Evolutionary conservation across 2,329 filamentous ascomycete species (phyloP), one percentile per base, ranked within the genome.

Genomic region (Diaporthe australafricana): DNA sequence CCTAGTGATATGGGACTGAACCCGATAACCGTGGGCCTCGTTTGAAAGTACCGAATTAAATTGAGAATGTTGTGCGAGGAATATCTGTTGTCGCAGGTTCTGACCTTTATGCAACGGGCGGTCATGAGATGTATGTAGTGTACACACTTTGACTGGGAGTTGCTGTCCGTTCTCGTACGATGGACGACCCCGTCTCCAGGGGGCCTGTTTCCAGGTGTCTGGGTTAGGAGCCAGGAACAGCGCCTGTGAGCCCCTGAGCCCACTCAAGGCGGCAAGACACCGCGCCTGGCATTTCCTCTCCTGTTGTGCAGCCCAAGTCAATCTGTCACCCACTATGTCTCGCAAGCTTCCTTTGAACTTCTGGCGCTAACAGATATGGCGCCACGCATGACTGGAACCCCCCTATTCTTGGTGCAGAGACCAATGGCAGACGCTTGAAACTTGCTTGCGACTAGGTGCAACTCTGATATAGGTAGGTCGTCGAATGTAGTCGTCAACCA

Each of bases 301-400:
- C 27, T 45, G 32, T 14, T 27, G 56, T 30, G 56, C 25, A 25
- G 55, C 55, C 38, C 60, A 63, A 63, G 60, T 35, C 42, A 63
- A 48, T 48, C 57, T 48, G 57, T 17, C 42, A 63, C 57, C 42
- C 27, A 63, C 47, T 35, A 6, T 63, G 57, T 63, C 57, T 47
- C 57, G 57, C 47, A 40, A 25, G 16, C 17, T 16, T 63, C 57
- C 57, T 35, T 11, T 25, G 20, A 35, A 11, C 4, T 48, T 5
- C 42, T 20, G 11, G 22, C 40, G 17, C 42, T 25, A 9, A 48
- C 20, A 20, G 47, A 47, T 32, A 40, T 25, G 27, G 17, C n/a
- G 11, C 9, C 25, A 9, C 60, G 60, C 60, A 63, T 63, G 42
- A 63, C 20, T 48, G n/a, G 3, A 20, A n/a, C 8, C 25, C 42